Evolutionary conservation across 2,329 filamentous ascomycete species (phyloP), one percentile per base, ranked within the genome.

Genomic region (Byssoonygena ceratinophila): DNA sequence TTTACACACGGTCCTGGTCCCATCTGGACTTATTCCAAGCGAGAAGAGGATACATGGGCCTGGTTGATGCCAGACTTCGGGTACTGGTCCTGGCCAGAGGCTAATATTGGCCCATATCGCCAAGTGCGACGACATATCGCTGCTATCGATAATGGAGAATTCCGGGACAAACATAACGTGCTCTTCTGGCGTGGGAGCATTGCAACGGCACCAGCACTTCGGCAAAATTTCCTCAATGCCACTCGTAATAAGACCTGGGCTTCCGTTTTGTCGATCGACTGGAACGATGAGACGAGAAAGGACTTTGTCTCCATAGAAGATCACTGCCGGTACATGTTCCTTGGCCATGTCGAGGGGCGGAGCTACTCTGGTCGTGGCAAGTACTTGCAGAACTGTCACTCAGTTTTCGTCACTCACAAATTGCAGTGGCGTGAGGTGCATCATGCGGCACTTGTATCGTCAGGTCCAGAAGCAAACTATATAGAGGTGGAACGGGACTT

Each of bases 1-100:
- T 70, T 64, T 34, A 65, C 66, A 41, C 60, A 65, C 12, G 61
- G 63, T 5, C 59, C 64, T 37, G n/a, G 53, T 36, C 20, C 71
- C 25, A 46, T 75, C 0, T 73, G 74, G 74, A 67, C 68, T 4
- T 76, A 72, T 56, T 68, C 71, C 2, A 68, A 65, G 45, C 64
- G 57, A 32, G 61, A 66, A 7, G 64, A 67, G n/a, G 66, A 73
- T 31, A 61, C 61, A 6, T 60, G 67, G 12, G 63, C 67, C 40
- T 77, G 75, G 75, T 62, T 77, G 18, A 76, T 77, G 62, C 75
- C 75, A 0, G 75, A 78, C 57, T 78, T 77, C 57, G 75, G 73
- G 31, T 76, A 74, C 63, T 78, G 74, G 72, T 67, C 71, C 7
- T 77, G 73, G 74, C 74, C 74, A 1, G 73, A 76, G 54, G 70